Base-by-base conservation (phyloP, 1,139 yeast genomes). In the Scheffersomyces parashehatae region DNA sequence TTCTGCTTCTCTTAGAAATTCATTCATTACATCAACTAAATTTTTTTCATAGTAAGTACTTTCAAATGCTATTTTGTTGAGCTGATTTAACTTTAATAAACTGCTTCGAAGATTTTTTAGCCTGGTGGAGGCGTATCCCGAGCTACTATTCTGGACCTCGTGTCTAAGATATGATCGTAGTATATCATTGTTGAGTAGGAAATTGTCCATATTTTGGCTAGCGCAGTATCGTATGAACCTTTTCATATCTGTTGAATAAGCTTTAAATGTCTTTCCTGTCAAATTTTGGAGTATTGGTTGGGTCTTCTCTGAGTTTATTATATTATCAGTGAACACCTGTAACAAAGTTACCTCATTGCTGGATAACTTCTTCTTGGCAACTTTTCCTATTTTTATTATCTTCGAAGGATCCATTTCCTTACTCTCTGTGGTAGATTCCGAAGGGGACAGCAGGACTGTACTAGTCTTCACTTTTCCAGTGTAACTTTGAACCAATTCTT, bases 21-120 rank as follows among this genome's bases (percentile, higher is more conserved):
- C 35, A 14, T n/a, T 31, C 20, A 31, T 31, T 3, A 32, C 16
- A 9, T 41, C 35, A 24, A 38, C 24, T 12, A 41, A 14, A 11
- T 37, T 30, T n/a, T 12, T n/a, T 7, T 41, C 41, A 2, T 37
- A 16, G 9, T 28, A 34, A 1, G 13, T 13, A 9, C 12, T n/a
- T 9, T 37, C 40, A 12, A 33, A 41, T 10, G 36, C 44, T 37
- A 37, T 32, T n/a, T 24, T 29, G 14, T 33, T 38, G 33, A 41
- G 38, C 9, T 41, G 40, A 20, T 37, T 31, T 30, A 41, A 28
- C 16, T 41, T 41, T 11, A 41, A 20, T 10, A 41, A 35, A 12
- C 44, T 41, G n/a, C 44, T 37, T 16, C 44, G 37, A 10, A 41
- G 29, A 38, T 40, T 41, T 16, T 41, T 41, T 9, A 41, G 29